Evolutionary conservation across 2,329 filamentous ascomycete species (phyloP).

Genomic region (Aspergillus sp.): DNA sequence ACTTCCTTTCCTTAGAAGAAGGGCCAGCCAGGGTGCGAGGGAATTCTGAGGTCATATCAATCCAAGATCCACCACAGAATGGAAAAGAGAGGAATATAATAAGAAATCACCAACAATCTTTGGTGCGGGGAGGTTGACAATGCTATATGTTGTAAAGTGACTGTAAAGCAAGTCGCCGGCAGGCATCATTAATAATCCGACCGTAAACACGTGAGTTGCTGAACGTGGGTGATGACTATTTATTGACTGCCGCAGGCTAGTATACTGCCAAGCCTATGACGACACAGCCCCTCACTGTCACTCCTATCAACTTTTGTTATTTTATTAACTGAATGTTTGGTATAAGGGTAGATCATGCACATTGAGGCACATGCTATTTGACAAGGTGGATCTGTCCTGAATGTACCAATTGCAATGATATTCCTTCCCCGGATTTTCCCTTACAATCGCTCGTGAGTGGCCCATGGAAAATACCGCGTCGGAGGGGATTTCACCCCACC

Average conservation of each 20-base stretch:
- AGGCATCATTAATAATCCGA: constrained; percentile 8
- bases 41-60: constrained; percentile 38
- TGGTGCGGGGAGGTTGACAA: neutral
- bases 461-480: constrained; percentile 6
- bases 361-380: neutral
- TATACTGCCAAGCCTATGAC: constrained; percentile 15
- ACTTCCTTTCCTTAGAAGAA: constrained; percentile 70
- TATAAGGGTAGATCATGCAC: neutral
- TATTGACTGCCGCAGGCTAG: constrained; percentile 10
- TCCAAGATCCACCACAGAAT: neutral
- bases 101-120: neutral
- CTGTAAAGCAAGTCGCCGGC: neutral
- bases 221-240: too few species aligned
- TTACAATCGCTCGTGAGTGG: constrained; percentile 7
- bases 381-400: neutral
- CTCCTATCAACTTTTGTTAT: neutral
- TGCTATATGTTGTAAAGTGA: neutral
- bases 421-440: neutral
- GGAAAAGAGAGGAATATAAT: neutral
- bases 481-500: constrained; percentile 12
- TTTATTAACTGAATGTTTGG: neutral
- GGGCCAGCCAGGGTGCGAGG: constrained; percentile 45
- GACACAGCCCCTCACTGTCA: constrained; percentile 13
- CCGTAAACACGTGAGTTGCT: constrained; percentile 5
- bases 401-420: constrained; percentile 9